These are phyloP conservation scores for Chimonanthus salicifolius DNA, from an alignment of 164 flowering plant genomes.

Conservation along the genomic window DNA sequence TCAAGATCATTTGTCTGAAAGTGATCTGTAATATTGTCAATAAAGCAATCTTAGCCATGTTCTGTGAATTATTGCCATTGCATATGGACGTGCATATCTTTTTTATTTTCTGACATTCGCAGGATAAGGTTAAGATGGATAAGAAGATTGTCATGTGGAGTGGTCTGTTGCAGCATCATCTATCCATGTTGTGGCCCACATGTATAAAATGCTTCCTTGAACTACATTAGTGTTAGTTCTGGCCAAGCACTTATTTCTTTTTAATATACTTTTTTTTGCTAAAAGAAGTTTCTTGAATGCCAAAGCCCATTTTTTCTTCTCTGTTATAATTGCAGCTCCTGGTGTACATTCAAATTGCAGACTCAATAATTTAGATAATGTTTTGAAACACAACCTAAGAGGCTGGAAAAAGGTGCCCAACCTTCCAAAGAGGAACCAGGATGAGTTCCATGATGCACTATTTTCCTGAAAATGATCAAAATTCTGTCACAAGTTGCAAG, in stretches of 20 bases:
- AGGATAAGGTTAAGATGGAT: neutral
- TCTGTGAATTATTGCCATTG: neutral
- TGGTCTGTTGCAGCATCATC: neutral
- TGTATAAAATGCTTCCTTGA: neutral
- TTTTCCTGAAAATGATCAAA: too few species aligned
- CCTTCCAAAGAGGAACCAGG: too few species aligned
- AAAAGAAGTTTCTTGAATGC: neutral
- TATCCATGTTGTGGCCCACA: neutral
- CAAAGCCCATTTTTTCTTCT: neutral
- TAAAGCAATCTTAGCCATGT: neutral
- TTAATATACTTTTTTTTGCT: neutral
- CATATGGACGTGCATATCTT: neutral
- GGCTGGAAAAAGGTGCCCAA: too few species aligned
- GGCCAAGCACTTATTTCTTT: neutral
- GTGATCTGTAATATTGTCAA: neutral
- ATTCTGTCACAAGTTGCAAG: too few species aligned
- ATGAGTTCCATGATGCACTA: too few species aligned
- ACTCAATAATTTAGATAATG: too few species aligned
- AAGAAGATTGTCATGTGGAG: neutral
- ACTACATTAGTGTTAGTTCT: neutral
- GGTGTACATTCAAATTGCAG: too few species aligned
- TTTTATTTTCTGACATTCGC: neutral
- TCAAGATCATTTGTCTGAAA: neutral
- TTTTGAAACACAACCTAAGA: too few species aligned
- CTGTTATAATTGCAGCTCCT: neutral